phyloP scores from a whole-genome alignment of 2,329 filamentous ascomycete species.

The Beauveria brongniartii region DNA sequence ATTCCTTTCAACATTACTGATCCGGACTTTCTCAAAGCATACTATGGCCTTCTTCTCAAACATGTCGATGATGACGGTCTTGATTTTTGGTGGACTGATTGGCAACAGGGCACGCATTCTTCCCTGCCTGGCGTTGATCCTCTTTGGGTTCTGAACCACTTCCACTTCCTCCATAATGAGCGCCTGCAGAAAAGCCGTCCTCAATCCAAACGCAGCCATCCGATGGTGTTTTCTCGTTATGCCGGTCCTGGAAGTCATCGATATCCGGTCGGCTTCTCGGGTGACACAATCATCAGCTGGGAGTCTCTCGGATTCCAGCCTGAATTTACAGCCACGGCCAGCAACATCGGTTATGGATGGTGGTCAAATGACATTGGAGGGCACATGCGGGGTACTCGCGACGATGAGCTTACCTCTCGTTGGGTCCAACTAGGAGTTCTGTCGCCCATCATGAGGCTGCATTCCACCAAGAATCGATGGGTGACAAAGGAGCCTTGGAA shows the following conservation, averaged over 20 bases:
- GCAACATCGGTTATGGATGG: slow-evolving; percentile 58
- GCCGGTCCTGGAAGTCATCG: slow-evolving; percentile 41
- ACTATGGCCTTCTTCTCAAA: slow-evolving; percentile 48
- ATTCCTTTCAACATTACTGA: slow-evolving; percentile 49
- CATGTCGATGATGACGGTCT: slow-evolving; percentile 46
- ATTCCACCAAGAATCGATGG: slow-evolving; percentile 49
- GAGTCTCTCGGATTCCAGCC: slow-evolving; percentile 54
- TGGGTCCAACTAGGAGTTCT: slow-evolving; percentile 52
- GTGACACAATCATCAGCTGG: slow-evolving; percentile 53
- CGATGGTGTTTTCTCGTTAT: slow-evolving; percentile 48
- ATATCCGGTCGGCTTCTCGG: slow-evolving; percentile 58
- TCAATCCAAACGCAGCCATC: slow-evolving; percentile 15
- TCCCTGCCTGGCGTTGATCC: slow-evolving; percentile 51
- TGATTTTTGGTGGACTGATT: slow-evolving; percentile 63
- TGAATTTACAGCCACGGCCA: slow-evolving; percentile 44
- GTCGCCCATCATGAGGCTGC: slow-evolving; percentile 47
- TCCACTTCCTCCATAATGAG: slow-evolving; percentile 48
- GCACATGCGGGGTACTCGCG: slow-evolving; percentile 42
- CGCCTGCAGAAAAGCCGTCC: slow-evolving; percentile 22
- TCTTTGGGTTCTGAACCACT: slow-evolving; percentile 58
- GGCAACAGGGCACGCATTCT: slow-evolving; percentile 53
- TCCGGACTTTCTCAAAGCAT: slow-evolving; percentile 47
- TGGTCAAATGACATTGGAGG: slow-evolving; percentile 57
- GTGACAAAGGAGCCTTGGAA: slow-evolving; percentile 56
- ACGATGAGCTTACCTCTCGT: slow-evolving; percentile 46